phyloP scores from a whole-genome alignment of 306 rosid genomes.

The Malus asiatica region DNA sequence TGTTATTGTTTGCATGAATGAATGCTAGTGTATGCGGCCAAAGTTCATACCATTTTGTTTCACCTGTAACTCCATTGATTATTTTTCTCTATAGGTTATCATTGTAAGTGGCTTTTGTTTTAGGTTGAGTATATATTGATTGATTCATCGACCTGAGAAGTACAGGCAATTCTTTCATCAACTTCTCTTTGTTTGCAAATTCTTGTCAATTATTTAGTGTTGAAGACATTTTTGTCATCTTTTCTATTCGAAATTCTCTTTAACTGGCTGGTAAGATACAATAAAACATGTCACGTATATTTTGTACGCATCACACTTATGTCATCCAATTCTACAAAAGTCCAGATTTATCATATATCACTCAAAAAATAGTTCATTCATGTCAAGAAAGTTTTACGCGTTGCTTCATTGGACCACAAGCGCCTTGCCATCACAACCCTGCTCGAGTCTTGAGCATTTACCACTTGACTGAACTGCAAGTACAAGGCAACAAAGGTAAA shows the following conservation, averaged over 20 bases:
- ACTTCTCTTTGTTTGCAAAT: not conserved
- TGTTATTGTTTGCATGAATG: not conserved
- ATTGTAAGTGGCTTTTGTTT: not conserved
- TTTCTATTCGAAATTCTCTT: not conserved
- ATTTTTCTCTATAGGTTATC: constrained; percentile 22
- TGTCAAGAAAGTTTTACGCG: no score
- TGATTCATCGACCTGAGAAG: constrained; percentile 7
- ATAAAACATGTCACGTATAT: no score
- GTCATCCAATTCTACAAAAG: no score
- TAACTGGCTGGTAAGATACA: no score
- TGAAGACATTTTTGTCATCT: not conserved
- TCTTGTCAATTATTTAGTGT: not conserved
- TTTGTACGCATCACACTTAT: no score
- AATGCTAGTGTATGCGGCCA: not conserved
- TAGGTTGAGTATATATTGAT: constrained; percentile 7
- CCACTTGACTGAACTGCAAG: no score
- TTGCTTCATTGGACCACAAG: no score
- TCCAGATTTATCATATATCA: no score
- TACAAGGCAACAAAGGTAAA: no score
- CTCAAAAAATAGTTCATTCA: no score
- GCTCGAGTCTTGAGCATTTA: no score
- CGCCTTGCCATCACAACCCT: no score
- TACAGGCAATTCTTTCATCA: constrained; percentile 14
- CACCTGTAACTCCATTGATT: constrained; percentile 11
- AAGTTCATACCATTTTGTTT: not conserved